Evolutionary conservation across 2,329 filamentous ascomycete species (phyloP).

Genomic region (Pyrenochaeta sp.): DNA sequence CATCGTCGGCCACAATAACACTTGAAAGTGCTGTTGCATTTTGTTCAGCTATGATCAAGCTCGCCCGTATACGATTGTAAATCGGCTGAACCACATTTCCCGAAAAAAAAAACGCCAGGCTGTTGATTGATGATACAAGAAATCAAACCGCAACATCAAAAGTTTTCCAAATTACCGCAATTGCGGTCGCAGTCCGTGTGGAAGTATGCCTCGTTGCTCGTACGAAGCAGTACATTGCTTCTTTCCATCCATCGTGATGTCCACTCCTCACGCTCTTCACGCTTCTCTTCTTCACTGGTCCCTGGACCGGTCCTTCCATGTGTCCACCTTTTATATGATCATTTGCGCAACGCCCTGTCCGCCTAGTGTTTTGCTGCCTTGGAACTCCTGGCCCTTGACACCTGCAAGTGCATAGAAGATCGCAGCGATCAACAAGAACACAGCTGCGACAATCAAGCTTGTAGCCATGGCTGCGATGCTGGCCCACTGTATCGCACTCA

Average conservation of each 20-base stretch:
- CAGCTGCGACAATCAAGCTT: slow-evolving; percentile 84
- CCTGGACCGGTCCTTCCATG: background rate
- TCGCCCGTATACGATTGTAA: slow-evolving; percentile 11
- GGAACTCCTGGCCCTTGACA: slow-evolving; percentile 83
- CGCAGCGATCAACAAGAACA: slow-evolving; percentile 79
- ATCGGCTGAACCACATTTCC: background rate
- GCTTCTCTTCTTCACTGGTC: background rate
- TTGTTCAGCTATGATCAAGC: slow-evolving; percentile 9
- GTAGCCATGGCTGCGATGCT: slow-evolving; percentile 71
- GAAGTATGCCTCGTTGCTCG: slow-evolving; percentile 5
- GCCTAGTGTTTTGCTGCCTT: slow-evolving; percentile 94
- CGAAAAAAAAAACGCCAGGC: slow-evolving; percentile 39
- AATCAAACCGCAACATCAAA: slow-evolving; percentile 11
- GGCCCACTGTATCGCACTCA: slow-evolving; percentile 86
- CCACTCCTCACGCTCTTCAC: background rate
- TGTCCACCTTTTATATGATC: slow-evolving; percentile 71
- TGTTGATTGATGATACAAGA: slow-evolving; percentile 39
- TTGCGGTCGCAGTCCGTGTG: slow-evolving; percentile 1
- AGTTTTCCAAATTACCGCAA: slow-evolving; percentile 2
- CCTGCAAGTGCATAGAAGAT: slow-evolving; percentile 83
- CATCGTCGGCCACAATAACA: slow-evolving; percentile 2
- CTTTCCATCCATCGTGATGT: slow-evolving; percentile 5
- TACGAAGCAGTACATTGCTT: slow-evolving; percentile 4
- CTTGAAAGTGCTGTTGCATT: slow-evolving; percentile 8
- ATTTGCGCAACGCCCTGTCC: slow-evolving; percentile 95